Evolutionary conservation across 1,139 yeast species (phyloP), one percentile per base, ranked within the genome.

Genomic region (Sugiyamaella sp.): DNA sequence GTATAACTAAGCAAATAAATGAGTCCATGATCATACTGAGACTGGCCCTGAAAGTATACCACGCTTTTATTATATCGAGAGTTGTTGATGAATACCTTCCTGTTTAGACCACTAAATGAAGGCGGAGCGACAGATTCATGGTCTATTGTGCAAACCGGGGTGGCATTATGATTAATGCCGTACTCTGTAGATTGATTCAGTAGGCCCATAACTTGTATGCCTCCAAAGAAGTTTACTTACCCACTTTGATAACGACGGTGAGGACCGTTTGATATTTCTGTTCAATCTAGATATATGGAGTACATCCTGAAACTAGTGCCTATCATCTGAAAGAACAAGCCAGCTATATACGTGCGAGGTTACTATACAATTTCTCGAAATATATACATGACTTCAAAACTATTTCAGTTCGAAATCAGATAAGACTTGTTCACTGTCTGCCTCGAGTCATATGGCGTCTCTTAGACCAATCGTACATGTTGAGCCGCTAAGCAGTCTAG

Each of bases 151-250:
- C n/a, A n/a, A n/a, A n/a, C n/a, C n/a, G n/a, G n/a, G 14, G 17
- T 32, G 14, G 47, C 47, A 43, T 43, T 32, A 43, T 43, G 47
- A 20, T 43, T 43, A 17, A 43, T 43, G 47, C 47, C 19, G 12
- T 4, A 10, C 4, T 12, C n/a, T 29, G n/a, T 25, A 5, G 35
- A 29, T 12, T 29, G 14, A 22, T 40, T 24, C 19, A 24, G 22
- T 17, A 40, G 8, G 44, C 14, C 32, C 24, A 17, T 6, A 39
- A 21, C n/a, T 10, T 22, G 2, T 39, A 39, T 9, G 5, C 8
- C 17, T 19, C 9, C 2, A 27, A 29, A 32, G 24, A 21, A 33
- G 37, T 21, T 33, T 44, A 29, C 35, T 12, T 29, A 29, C 35
- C n/a, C 21, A 20, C 27, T 22, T 27, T 29, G 27, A 12, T 44